phyloP scores from a whole-genome alignment of 257 asterid genomes.

The Perilla frutescens region DNA sequence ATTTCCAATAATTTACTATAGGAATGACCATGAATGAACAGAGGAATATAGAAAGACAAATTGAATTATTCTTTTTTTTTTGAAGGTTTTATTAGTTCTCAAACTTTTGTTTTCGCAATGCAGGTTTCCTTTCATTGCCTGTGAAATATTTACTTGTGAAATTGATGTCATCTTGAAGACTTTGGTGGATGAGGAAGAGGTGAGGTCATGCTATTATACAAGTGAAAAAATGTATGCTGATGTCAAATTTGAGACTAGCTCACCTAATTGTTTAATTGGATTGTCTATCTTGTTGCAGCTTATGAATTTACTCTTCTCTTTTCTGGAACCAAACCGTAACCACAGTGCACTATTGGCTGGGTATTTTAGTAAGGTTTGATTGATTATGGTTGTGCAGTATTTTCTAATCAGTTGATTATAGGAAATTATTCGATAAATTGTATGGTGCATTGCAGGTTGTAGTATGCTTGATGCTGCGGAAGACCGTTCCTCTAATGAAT shows the following conservation, averaged over 20 bases:
- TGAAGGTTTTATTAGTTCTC: conserved; percentile 28
- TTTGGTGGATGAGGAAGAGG: conserved; percentile 96
- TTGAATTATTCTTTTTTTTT: conserved; percentile 4
- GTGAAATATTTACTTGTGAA: conserved; percentile 96
- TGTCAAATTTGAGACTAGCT: conserved; percentile 32
- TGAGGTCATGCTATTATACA: conserved; percentile 40
- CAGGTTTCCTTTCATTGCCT: conserved; percentile 98
- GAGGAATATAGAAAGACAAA: conserved; percentile 5
- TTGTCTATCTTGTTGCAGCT: conserved; percentile 61
- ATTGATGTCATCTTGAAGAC: conserved; percentile 97
- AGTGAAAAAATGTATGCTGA: conserved; percentile 21
- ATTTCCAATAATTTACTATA: conserved; percentile 8
- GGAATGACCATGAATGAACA: conserved; percentile 16
- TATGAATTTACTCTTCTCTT: conserved; percentile 92
- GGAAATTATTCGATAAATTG: conserved; percentile 37
- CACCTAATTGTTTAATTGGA: conserved; percentile 30
- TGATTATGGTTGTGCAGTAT: conserved; percentile 28
- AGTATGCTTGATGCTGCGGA: conserved; percentile 89
- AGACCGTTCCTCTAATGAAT: conserved; percentile 83
- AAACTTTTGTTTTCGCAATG: conserved; percentile 31
- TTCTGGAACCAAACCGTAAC: conserved; percentile 84
- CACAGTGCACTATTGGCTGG: conserved; percentile 95
- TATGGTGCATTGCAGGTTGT: conserved; percentile 71
- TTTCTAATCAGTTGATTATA: conserved; percentile 30
- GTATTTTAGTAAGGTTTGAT: conserved; percentile 89